These are phyloP conservation scores for Bryoerythrophyllum caledonicum DNA, from an alignment of 225 moss, liverwort and hornwort species.

Conservation along the genomic window DNA sequence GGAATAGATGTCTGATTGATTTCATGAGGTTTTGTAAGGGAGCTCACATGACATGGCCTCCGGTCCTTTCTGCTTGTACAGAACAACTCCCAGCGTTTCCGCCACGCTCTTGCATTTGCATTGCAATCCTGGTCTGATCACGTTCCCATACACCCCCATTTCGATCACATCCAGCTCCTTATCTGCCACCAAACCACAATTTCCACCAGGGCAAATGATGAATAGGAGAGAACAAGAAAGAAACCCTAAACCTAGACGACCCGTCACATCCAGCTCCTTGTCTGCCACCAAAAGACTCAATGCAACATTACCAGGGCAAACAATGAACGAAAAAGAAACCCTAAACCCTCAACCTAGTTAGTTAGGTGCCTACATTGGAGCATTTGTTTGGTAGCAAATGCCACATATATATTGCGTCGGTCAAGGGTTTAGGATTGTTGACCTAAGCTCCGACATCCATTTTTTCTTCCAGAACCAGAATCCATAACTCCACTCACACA, in stretches of 20 bases:
- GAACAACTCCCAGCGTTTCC: constrained; percentile 58
- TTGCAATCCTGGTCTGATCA: constrained; percentile 69
- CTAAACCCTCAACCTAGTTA: too few species aligned
- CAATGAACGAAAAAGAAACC: too few species aligned
- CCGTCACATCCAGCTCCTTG: constrained; percentile 64
- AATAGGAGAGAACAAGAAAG: too few species aligned
- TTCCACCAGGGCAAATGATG: too few species aligned
- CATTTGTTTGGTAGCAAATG: too few species aligned
- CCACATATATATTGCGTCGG: too few species aligned
- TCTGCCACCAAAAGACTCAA: constrained; percentile 26
- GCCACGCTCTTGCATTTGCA: constrained; percentile 83
- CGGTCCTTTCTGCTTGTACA: constrained; percentile 52
- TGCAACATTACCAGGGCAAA: too few species aligned
- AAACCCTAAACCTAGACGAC: too few species aligned
- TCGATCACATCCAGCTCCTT: constrained; percentile 82
- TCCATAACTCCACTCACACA: not conserved
- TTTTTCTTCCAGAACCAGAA: not conserved
- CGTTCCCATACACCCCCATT: constrained; percentile 85
- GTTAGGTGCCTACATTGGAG: too few species aligned
- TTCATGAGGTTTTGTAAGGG: constrained; percentile 47
- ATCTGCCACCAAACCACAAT: constrained; percentile 32
- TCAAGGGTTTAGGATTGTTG: too few species aligned
- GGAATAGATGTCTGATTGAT: not conserved
- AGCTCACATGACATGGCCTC: constrained; percentile 67
- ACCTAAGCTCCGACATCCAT: too few species aligned